These are phyloP conservation scores for Phytopythium aichiense DNA, from an alignment of 352 stramenopile genomes.

Conservation along the genomic window DNA sequence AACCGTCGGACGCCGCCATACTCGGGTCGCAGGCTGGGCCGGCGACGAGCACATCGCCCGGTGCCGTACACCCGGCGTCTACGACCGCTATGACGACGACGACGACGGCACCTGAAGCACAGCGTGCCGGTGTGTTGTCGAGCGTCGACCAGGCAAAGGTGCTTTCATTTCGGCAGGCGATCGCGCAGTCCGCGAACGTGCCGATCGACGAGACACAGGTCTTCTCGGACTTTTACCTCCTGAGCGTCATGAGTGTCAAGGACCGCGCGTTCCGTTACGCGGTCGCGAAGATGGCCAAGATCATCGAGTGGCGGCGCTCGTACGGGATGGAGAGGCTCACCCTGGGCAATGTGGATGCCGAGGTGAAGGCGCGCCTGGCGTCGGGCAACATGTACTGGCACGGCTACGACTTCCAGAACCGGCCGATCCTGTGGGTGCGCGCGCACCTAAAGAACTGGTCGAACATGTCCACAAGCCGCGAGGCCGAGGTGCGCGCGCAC, in stretches of 20 bases:
- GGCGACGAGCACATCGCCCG: neutral
- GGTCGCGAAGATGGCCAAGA: conserved; percentile 53
- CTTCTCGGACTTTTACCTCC: conserved; percentile 57
- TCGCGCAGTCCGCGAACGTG: conserved; percentile 34
- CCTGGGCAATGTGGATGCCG: conserved; percentile 11
- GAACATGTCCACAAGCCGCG: conserved; percentile 42
- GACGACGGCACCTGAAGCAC: conserved; percentile 3
- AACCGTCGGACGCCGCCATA: neutral
- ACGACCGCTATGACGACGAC: neutral
- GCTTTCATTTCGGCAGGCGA: conserved; percentile 43
- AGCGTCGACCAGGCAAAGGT: conserved; percentile 30
- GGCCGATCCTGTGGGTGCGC: conserved; percentile 64
- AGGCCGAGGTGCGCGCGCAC: conserved; percentile 51
- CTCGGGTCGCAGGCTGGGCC: neutral
- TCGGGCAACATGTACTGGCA: conserved; percentile 70
- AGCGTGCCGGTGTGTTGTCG: conserved; percentile 16
- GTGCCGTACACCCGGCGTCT: neutral
- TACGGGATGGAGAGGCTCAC: conserved; percentile 39
- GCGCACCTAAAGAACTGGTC: conserved; percentile 56
- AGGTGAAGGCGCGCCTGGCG: conserved; percentile 37
- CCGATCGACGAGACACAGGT: conserved; percentile 33
- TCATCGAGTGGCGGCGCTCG: conserved; percentile 40
- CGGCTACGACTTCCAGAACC: conserved; percentile 63
- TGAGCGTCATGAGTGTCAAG: conserved; percentile 55
- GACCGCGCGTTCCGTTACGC: conserved; percentile 57